Evolutionary conservation across 2,329 filamentous ascomycete species (phyloP).

Genomic region (Trichoderma brevicompactum): DNA sequence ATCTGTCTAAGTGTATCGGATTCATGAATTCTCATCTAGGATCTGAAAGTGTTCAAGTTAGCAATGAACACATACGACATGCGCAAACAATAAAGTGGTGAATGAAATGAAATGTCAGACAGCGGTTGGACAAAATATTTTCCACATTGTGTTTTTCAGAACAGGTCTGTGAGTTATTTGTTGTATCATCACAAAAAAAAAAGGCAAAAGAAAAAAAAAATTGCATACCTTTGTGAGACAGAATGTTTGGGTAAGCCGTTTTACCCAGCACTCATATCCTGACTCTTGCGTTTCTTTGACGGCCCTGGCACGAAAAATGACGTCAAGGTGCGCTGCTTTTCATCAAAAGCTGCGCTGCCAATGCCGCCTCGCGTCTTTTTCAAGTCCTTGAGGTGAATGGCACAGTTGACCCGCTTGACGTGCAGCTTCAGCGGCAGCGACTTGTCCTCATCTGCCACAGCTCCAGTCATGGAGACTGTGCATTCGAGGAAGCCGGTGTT

Average conservation of each 20-base stretch:
- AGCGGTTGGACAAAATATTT: slow-evolving; percentile 77
- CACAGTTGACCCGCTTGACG: slow-evolving; percentile 68
- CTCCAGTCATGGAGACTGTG: slow-evolving; percentile 30
- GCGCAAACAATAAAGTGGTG: neutral
- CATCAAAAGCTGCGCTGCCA: slow-evolving; percentile 76
- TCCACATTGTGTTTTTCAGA: slow-evolving; percentile 72
- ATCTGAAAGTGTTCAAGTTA: slow-evolving; percentile 18
- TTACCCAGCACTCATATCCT: slow-evolving; percentile 16
- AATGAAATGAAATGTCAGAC: slow-evolving; percentile 59
- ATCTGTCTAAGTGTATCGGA: slow-evolving; percentile 9
- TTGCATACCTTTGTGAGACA: slow-evolving; percentile 45
- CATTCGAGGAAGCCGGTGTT: slow-evolving; percentile 57
- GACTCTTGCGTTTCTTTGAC: slow-evolving; percentile 16
- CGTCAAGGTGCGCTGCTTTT: slow-evolving; percentile 74
- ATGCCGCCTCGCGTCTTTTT: slow-evolving; percentile 83
- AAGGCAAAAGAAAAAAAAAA: slow-evolving; percentile 28
- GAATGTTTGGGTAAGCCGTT: neutral
- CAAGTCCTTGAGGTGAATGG: slow-evolving; percentile 71
- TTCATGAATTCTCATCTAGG: neutral
- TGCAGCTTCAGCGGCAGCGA: slow-evolving; percentile 46
- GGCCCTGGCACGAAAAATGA: slow-evolving; percentile 65
- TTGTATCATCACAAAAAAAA: slow-evolving; percentile 66
- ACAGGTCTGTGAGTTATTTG: slow-evolving; percentile 79
- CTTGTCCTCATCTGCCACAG: slow-evolving; percentile 17
- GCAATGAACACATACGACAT: slow-evolving; percentile 14